Percentiles rank a stretch among this genome's conserved stretches.
These are phyloP conservation scores for Aspergillus pseudoterreus DNA, from an alignment of 2,329 filamentous ascomycete species.

Conservation along the genomic window DNA sequence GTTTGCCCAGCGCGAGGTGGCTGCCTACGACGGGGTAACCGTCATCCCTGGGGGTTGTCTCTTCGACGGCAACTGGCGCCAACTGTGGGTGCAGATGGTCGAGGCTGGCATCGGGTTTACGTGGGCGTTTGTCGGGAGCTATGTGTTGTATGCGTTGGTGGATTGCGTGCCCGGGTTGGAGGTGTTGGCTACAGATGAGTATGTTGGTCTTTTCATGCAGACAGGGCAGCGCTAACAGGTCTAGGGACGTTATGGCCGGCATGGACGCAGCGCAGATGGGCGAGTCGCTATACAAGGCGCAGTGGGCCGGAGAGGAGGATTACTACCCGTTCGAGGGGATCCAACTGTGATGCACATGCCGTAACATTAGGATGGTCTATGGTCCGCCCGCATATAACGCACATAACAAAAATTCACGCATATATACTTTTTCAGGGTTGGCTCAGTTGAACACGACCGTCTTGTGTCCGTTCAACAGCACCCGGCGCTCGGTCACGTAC, in stretches of 20 bases:
- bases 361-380: not conserved
- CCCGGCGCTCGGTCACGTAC: conserved; percentile 74
- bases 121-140: conserved; percentile 50
- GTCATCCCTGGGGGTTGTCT: conserved; percentile 50
- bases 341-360: conserved; percentile 6
- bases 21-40: conserved; percentile 47
- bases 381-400: not conserved
- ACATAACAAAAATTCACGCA: not conserved
- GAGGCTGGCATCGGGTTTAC: conserved; percentile 51
- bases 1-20: conserved; percentile 50
- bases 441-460: conserved; percentile 68
- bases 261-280: conserved; percentile 52
- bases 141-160: conserved; percentile 48
- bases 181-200: conserved; percentile 52
- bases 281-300: conserved; percentile 42
- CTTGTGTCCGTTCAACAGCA: conserved; percentile 75
- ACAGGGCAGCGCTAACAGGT: not conserved
- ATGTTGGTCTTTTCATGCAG: conserved; percentile 22
- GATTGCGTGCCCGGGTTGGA: conserved; percentile 53
- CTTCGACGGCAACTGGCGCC: conserved; percentile 51
- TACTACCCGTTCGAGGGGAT: conserved; percentile 19
- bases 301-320: conserved; percentile 28
- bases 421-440: no score
- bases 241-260: conserved; percentile 43
- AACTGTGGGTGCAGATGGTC: conserved; percentile 50